These are phyloP conservation scores for Apiospora rasikravindrae DNA, from an alignment of 2,329 filamentous ascomycete species.

Conservation along the genomic window DNA sequence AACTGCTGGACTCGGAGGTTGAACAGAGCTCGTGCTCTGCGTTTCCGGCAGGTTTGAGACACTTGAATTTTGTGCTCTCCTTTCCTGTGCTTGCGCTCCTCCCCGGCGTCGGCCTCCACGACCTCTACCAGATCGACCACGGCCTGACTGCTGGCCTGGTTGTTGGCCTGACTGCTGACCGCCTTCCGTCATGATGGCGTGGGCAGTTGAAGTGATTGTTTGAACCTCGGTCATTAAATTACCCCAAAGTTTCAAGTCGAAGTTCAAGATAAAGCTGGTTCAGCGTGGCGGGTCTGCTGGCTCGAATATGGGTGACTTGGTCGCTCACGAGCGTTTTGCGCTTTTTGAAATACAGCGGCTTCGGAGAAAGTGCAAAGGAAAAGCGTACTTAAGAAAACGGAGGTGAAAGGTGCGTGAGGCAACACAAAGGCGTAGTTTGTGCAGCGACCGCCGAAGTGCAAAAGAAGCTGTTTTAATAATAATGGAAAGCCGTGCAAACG, in stretches of 20 bases:
- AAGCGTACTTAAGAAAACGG: slow-evolving; percentile 16
- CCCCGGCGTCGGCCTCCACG: background rate
- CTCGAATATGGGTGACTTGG: slow-evolving; percentile 3
- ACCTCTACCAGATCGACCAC: slow-evolving; percentile 1
- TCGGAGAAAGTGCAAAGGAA: slow-evolving; percentile 34
- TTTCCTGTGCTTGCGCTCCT: background rate
- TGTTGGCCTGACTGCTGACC: slow-evolving; percentile 11
- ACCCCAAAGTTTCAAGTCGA: background rate
- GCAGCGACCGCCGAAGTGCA: background rate
- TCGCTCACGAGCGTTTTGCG: slow-evolving; percentile 36
- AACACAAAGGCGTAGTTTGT: background rate
- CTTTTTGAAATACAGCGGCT: slow-evolving; percentile 57
- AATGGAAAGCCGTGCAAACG: background rate
- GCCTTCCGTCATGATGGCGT: background rate
- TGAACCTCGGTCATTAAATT: background rate
- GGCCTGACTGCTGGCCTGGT: slow-evolving; percentile 8
- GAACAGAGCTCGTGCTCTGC: background rate
- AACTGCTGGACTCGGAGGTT: slow-evolving; percentile 3
- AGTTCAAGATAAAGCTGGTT: background rate
- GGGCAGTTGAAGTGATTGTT: background rate
- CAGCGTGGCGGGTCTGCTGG: background rate
- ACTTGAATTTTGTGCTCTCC: background rate
- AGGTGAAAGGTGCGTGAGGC: background rate
- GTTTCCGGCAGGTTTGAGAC: background rate
- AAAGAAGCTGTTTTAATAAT: background rate